These are phyloP conservation scores for Aspergillus sp. DNA, from an alignment of 2,329 filamentous ascomycete genomes.

Conservation along the genomic window DNA sequence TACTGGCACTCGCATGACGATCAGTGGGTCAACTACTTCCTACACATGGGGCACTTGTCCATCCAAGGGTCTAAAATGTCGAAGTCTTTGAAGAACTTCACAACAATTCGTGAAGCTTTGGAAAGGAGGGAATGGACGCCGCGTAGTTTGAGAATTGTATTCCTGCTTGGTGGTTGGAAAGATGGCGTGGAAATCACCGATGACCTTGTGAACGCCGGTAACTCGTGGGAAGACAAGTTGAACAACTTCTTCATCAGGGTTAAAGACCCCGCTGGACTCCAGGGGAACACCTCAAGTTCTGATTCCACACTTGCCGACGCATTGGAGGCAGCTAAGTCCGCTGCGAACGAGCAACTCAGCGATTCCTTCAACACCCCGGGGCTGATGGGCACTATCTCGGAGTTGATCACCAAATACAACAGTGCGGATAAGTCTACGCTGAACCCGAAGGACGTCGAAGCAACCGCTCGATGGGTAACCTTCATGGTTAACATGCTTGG, in stretches of 20 bases:
- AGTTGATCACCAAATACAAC: conserved; percentile 78
- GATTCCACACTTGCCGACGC: conserved; percentile 12
- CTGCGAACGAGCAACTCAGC: conserved; percentile 64
- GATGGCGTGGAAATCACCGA: conserved; percentile 88
- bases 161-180: conserved; percentile 85
- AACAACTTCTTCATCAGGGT: conserved; percentile 68
- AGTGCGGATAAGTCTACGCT: conserved; percentile 47
- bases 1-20: conserved; percentile 61
- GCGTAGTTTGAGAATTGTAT: conserved; percentile 77
- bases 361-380: conserved; percentile 86
- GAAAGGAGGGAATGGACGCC: conserved; percentile 69
- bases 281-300: conserved; percentile 12
- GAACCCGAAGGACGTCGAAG: conserved; percentile 49
- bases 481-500: conserved; percentile 82
- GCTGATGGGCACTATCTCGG: conserved; percentile 75
- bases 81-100: conserved; percentile 94
- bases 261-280: conserved; percentile 44
- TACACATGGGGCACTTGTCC: conserved; percentile 90
- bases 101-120: conserved; percentile 84
- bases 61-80: conserved; percentile 95
- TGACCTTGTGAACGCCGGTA: conserved; percentile 72
- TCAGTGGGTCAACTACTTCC: conserved; percentile 93
- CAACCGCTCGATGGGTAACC: conserved; percentile 75
- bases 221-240: conserved; percentile 76
- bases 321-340: conserved; percentile 23